Conservation (phyloP, 495 filamentous ascomycete genomes). For the Chaetomium tenue region DNA sequence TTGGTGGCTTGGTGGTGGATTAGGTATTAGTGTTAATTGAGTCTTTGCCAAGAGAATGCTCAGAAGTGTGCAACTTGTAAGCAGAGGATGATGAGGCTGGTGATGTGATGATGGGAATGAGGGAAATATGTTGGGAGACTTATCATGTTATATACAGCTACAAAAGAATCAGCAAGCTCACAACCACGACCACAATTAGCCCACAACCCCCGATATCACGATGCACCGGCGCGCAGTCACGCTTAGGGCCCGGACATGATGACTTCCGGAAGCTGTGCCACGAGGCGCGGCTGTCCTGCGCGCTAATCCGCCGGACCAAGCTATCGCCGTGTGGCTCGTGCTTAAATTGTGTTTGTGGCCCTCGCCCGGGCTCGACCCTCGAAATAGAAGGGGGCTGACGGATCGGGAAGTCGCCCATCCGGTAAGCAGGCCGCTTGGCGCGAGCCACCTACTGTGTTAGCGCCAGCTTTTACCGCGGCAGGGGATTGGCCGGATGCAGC, state of each 20-base stretch:
- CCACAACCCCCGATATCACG: background rate
- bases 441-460: too few species aligned
- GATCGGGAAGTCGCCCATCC: conserved; percentile 5
- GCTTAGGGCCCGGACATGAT: background rate
- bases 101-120: conserved; percentile 14
- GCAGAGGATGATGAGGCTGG: conserved; percentile 1
- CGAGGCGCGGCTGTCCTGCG: background rate
- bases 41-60: background rate
- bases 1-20: background rate
- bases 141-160: background rate
- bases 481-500: too few species aligned
- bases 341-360: background rate
- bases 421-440: background rate
- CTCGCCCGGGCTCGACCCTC: too few species aligned
- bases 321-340: background rate
- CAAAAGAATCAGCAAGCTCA: background rate
- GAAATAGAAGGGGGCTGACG: background rate
- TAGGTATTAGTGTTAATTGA: background rate
- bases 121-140: background rate
- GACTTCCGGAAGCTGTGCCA: conserved; percentile 1
- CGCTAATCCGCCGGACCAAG: background rate
- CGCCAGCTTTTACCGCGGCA: too few species aligned
- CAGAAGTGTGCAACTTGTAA: too few species aligned
- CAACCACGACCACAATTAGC: background rate
- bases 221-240: background rate